Percentiles rank a stretch among this genome's conserved stretches.
These are phyloP conservation scores for Tranzscheliella williamsii DNA, from an alignment of 1,284 basidiomycete genomes.

Conservation along the genomic window DNA sequence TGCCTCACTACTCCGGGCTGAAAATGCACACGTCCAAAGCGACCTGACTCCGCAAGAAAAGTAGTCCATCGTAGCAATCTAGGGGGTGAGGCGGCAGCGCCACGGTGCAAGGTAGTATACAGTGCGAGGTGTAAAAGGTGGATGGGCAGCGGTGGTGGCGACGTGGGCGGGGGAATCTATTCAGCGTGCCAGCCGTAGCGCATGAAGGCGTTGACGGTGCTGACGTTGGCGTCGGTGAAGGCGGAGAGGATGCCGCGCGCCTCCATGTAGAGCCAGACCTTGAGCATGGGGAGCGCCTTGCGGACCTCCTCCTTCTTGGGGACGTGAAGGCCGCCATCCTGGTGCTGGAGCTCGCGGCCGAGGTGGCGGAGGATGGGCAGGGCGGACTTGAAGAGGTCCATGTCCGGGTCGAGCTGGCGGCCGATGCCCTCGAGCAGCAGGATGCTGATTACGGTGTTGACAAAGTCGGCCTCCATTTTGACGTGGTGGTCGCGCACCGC, in stretches of 20 bases:
- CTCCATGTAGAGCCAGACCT: conserved; percentile 55
- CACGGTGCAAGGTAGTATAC: too few species aligned
- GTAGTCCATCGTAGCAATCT: too few species aligned
- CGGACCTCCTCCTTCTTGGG: conserved; percentile 26
- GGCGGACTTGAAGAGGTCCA: conserved; percentile 68
- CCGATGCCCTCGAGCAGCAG: conserved; percentile 94
- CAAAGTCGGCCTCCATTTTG: conserved; percentile 97
- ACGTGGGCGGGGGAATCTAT: too few species aligned
- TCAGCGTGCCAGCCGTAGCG: conserved; percentile 55
- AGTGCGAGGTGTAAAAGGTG: too few species aligned
- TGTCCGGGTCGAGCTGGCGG: conserved; percentile 82
- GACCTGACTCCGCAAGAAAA: too few species aligned
- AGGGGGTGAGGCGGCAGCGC: too few species aligned
- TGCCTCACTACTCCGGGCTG: too few species aligned
- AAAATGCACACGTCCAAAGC: too few species aligned
- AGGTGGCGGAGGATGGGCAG: conserved; percentile 55
- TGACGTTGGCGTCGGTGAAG: conserved; percentile 35
- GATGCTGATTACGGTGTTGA: conserved; percentile 95
- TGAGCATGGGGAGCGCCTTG: conserved; percentile 46
- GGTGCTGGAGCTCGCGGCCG: conserved; percentile 37
- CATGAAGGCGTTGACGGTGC: conserved; percentile 52
- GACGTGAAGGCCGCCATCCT: conserved; percentile 19
- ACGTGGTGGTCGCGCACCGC: conserved; percentile 93
- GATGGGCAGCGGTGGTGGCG: too few species aligned
- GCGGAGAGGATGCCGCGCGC: conserved; percentile 35